Percentiles rank a stretch among this genome's conserved stretches.
phyloP scores from a whole-genome alignment of 2,329 filamentous ascomycete species.

The Sphaceloma murrayae region DNA sequence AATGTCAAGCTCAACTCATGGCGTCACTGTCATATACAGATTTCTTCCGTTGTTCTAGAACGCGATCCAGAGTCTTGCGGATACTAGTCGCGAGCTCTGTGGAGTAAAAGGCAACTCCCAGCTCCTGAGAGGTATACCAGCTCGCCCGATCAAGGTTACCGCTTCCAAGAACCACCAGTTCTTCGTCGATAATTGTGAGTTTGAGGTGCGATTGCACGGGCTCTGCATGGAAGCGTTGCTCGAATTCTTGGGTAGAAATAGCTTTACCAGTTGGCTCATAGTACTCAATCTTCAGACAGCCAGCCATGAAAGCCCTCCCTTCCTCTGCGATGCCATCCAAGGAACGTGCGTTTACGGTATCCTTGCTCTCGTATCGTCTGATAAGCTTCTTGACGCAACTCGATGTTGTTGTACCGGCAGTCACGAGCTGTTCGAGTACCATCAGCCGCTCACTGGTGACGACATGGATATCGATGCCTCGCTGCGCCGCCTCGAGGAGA shows the following conservation, averaged over 20 bases:
- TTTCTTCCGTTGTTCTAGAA: conserved; percentile 20
- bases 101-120: conserved; percentile 54
- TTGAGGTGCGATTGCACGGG: conserved; percentile 71
- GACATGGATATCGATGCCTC: conserved; percentile 55
- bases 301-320: conserved; percentile 32
- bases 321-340: conserved; percentile 33
- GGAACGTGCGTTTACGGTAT: background rate
- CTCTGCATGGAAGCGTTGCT: conserved; percentile 35
- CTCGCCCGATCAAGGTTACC: conserved; percentile 79
- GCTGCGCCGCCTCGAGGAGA: conserved; percentile 50
- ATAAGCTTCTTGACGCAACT: conserved; percentile 53
- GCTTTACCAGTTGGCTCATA: conserved; percentile 37
- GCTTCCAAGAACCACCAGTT: conserved; percentile 61
- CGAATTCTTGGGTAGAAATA: conserved; percentile 22
- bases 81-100: conserved; percentile 29
- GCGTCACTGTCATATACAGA: conserved; percentile 16
- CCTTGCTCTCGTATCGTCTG: conserved; percentile 39
- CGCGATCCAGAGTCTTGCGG: conserved; percentile 18
- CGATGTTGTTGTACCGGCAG: conserved; percentile 63
- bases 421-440: conserved; percentile 68
- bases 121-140: conserved; percentile 79
- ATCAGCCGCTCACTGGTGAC: conserved; percentile 29
- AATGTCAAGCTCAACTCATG: background rate
- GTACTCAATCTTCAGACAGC: conserved; percentile 50
- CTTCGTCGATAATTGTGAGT: conserved; percentile 60